These are phyloP conservation scores for Macrolepiota dolichaula DNA, from an alignment of 768 basidiomycete genomes.

Conservation along the genomic window DNA sequence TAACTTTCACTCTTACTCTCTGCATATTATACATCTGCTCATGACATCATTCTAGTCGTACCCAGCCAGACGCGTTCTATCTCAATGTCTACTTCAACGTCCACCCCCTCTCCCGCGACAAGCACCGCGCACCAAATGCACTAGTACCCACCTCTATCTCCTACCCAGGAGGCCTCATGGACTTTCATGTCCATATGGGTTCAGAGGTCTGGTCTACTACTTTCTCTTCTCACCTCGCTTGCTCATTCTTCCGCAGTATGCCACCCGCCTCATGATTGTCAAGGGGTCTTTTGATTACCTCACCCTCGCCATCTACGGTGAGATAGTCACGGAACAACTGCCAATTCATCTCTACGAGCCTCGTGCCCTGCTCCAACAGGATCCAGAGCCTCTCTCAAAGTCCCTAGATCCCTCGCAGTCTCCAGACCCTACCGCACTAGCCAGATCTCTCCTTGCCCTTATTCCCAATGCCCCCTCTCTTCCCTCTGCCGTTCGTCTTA, in stretches of 20 bases:
- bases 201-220: conserved; percentile 44
- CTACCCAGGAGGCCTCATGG: conserved; percentile 64
- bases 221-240: not conserved
- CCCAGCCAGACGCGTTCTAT: conserved; percentile 72
- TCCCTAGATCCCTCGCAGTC: conserved; percentile 59
- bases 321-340: conserved; percentile 46
- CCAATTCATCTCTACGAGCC: conserved; percentile 40
- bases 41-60: conserved; percentile 41
- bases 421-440: conserved; percentile 57
- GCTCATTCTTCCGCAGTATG: conserved; percentile 39
- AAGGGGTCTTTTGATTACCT: conserved; percentile 68
- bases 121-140: conserved; percentile 64
- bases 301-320: conserved; percentile 62
- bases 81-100: conserved; percentile 77
- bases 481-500: conserved; percentile 61
- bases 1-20: conserved; percentile 27
- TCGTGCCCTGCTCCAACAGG: conserved; percentile 29
- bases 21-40: not conserved
- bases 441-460: conserved; percentile 56
- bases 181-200: conserved; percentile 71
- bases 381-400: conserved; percentile 40
- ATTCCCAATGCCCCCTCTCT: conserved; percentile 64
- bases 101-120: conserved; percentile 47
- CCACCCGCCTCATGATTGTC: conserved; percentile 77
- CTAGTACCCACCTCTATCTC: conserved; percentile 69